Base-by-base conservation (phyloP, 2,329 filamentous ascomycete genomes). In the Monosporascus sp. region DNA sequence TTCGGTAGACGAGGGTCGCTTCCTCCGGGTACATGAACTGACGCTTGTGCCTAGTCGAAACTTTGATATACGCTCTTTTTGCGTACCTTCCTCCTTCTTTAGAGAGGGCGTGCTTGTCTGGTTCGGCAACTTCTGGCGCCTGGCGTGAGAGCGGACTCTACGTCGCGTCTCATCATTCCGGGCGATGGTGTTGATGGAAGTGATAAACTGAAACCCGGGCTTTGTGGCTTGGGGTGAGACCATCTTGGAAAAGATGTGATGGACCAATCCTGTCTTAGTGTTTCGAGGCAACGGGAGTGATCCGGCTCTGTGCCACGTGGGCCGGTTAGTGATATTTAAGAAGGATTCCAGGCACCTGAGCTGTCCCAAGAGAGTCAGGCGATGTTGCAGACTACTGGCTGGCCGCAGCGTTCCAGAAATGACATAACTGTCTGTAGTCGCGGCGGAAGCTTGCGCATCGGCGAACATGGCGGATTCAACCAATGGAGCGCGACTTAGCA, bases 91-190 rank as follows among this genome's bases (percentile, higher is more conserved):
- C 36, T 59, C 62, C 51, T 63, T 65, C n/a, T 52, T 20, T 39
- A 60, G 62, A 11, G 2, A n/a, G n/a, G 57, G 44, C 17, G 63
- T 54, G 11, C 53, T 60, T 49, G 56, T 57, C 18, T 61, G 60
- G 45, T 55, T 64, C 8, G 66, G 59, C 20, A 68, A 59, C 55
- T 67, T 68, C 52, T 68, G 66, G 39, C 66, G 61, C 42, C 66
- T 53, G 15, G 66, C 66, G 52, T 68, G 66, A 25, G 66, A 68
- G 18, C 66, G 65, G 42, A 68, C 66, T 49, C 60, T 65, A n/a
- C 65, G 65, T 41, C 66, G 65, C 24, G 66, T 68, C 53, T 68
- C 66, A n/a, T 67, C 66, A 58, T 68, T 65, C 47, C 66, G 65
- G 42, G 61, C 58, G 47, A 68, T 66, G 14, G 65, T 68, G 52